phyloP scores from a whole-genome alignment of 2,329 filamentous ascomycete species.

The Chaetomiaceae sp. region DNA sequence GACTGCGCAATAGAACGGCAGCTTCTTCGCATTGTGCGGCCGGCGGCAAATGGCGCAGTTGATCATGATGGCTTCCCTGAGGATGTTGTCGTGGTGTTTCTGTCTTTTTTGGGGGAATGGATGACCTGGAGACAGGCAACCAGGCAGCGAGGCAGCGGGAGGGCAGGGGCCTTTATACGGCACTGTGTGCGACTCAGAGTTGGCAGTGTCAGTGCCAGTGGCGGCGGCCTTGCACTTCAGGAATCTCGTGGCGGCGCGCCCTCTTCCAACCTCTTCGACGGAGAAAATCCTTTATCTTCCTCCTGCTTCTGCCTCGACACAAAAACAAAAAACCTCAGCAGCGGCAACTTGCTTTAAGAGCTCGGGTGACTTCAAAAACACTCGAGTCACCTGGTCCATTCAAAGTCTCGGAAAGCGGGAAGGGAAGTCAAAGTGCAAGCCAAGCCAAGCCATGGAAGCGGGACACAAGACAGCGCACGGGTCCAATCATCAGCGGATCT shows the following conservation, averaged over 20 bases:
- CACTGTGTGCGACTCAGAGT: too few species aligned
- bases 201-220: neutral
- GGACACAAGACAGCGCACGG: neutral
- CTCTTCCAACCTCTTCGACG: neutral
- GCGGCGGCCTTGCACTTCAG: conserved; percentile 8
- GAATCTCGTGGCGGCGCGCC: neutral
- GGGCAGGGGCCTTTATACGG: neutral
- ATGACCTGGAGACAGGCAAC: conserved; percentile 2
- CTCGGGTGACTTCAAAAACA: conserved; percentile 4
- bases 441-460: too few species aligned
- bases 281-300: neutral
- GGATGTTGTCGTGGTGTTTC: too few species aligned
- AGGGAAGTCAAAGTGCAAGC: neutral
- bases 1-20: conserved; percentile 63
- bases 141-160: conserved; percentile 1
- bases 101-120: neutral
- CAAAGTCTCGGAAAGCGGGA: neutral
- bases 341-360: neutral
- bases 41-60: conserved; percentile 65
- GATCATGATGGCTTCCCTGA: conserved; percentile 39
- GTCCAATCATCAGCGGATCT: neutral
- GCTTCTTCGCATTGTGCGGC: conserved; percentile 47
- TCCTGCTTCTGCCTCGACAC: neutral
- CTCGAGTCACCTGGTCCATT: conserved; percentile 11
- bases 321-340: neutral